Evolutionary conservation across 176 grass and related monocot genomes (phyloP).

Genomic region (Ampelocalamus luodianensis): DNA sequence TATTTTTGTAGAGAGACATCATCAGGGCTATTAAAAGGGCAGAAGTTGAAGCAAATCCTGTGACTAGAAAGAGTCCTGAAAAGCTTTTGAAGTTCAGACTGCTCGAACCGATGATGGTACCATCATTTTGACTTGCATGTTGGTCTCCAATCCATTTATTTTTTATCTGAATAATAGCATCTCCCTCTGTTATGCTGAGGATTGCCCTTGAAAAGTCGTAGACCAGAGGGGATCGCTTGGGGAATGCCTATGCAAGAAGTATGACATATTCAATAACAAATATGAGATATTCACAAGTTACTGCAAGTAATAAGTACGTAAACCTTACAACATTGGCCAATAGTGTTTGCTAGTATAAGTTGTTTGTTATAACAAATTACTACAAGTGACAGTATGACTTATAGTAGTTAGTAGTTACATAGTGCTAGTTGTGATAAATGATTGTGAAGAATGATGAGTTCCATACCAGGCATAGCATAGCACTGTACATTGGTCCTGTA

Average conservation of each 20-base stretch:
- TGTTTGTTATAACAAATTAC: no score
- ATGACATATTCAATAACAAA: not conserved
- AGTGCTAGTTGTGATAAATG: no score
- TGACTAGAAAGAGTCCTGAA: slow-evolving; percentile 53
- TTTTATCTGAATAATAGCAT: slow-evolving; percentile 46
- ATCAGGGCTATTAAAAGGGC: slow-evolving; percentile 47
- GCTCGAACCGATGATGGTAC: slow-evolving; percentile 15
- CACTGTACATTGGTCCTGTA: no score
- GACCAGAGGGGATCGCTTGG: slow-evolving; percentile 44
- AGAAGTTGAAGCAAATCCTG: slow-evolving; percentile 33
- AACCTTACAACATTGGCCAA: no score
- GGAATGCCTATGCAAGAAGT: slow-evolving; percentile 45
- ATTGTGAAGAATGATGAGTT: no score
- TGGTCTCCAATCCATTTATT: slow-evolving; percentile 57
- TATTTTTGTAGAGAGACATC: slow-evolving; percentile 43
- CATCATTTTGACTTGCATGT: slow-evolving; percentile 27
- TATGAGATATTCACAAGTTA: no score
- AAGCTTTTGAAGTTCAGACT: slow-evolving; percentile 51
- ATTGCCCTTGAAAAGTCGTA: slow-evolving; percentile 57
- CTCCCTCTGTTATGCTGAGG: slow-evolving; percentile 59
- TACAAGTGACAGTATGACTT: no score
- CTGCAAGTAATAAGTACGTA: no score
- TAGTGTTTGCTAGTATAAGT: no score
- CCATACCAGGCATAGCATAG: no score
- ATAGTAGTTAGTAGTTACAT: no score